These are phyloP conservation scores for Hymenoscyphus infarciens DNA, from an alignment of 2,329 filamentous ascomycete genomes.

Conservation along the genomic window DNA sequence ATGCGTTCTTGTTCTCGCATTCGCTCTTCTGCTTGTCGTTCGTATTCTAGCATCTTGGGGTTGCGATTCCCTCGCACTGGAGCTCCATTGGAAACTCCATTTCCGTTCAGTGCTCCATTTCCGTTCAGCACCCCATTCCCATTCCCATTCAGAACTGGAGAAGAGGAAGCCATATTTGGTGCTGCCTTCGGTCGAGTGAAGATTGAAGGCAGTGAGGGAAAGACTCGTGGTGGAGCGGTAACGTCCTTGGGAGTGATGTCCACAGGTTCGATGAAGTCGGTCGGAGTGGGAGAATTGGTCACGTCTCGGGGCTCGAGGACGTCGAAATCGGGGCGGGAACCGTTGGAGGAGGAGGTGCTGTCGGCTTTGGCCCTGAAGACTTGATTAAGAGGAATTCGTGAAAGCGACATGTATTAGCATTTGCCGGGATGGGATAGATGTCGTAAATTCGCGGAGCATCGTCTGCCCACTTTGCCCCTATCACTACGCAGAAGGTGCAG, in stretches of 20 bases:
- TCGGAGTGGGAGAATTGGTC: constrained; percentile 3
- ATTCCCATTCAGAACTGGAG: constrained; percentile 6
- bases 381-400: constrained; percentile 26
- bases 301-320: constrained; percentile 5
- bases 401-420: constrained; percentile 36
- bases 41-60: constrained; percentile 33
- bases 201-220: not conserved
- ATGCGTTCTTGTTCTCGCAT: constrained; percentile 29
- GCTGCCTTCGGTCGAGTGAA: not conserved
- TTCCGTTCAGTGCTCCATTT: constrained; percentile 9
- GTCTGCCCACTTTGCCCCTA: not conserved
- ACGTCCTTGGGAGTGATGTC: constrained; percentile 6
- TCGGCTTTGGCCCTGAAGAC: constrained; percentile 22
- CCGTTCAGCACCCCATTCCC: constrained; percentile 6
- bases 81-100: not conserved
- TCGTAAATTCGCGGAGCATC: not conserved
- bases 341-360: constrained; percentile 13
- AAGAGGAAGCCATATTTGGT: constrained; percentile 1
- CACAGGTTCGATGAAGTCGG: not conserved
- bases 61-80: constrained; percentile 30
- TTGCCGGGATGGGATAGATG: not conserved
- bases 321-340: constrained; percentile 7
- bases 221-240: not conserved
- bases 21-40: constrained; percentile 33
- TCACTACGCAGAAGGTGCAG: not conserved